Conservation (phyloP, 1,284 basidiomycete species). For the Leccinum griseonigrum region DNA sequence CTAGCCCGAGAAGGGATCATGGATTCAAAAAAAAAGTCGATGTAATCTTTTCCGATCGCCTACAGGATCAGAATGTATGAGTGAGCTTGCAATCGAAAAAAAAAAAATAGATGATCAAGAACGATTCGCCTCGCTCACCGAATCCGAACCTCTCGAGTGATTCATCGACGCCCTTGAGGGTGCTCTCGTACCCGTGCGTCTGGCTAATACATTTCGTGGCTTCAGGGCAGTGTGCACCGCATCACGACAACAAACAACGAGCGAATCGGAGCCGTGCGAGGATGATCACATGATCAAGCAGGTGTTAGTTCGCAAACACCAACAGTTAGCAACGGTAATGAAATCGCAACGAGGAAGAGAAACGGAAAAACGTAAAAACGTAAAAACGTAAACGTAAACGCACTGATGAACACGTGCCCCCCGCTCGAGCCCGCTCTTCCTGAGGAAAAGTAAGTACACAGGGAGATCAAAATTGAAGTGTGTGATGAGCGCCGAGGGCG, state of each 20-base stretch:
- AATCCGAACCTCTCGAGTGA: conserved; percentile 55
- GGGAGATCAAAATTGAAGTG: neutral
- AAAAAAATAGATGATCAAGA: neutral
- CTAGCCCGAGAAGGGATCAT: conserved; percentile 63
- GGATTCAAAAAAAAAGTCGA: conserved; percentile 80
- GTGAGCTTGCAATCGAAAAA: neutral
- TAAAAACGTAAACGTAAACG: conserved; percentile 20
- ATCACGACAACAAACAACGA: neutral
- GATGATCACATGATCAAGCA: neutral
- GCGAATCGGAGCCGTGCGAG: neutral
- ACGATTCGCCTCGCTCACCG: conserved; percentile 35
- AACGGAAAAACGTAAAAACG: too few relatives aligned
- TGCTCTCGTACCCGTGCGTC: conserved; percentile 57
- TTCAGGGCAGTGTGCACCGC: conserved; percentile 19
- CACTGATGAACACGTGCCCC: conserved; percentile 71
- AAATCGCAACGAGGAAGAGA: neutral
- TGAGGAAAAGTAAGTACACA: conserved; percentile 25
- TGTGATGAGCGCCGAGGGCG: neutral
- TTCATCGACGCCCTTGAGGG: conserved; percentile 53
- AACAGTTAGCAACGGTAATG: neutral
- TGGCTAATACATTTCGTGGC: conserved; percentile 63
- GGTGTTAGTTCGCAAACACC: too few relatives aligned
- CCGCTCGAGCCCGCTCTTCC: conserved; percentile 49
- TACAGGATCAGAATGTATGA: too few relatives aligned
- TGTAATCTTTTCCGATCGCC: conserved; percentile 47